These are phyloP conservation scores for California macrophylla DNA, from an alignment of 441 rosid species.

Conservation along the genomic window DNA sequence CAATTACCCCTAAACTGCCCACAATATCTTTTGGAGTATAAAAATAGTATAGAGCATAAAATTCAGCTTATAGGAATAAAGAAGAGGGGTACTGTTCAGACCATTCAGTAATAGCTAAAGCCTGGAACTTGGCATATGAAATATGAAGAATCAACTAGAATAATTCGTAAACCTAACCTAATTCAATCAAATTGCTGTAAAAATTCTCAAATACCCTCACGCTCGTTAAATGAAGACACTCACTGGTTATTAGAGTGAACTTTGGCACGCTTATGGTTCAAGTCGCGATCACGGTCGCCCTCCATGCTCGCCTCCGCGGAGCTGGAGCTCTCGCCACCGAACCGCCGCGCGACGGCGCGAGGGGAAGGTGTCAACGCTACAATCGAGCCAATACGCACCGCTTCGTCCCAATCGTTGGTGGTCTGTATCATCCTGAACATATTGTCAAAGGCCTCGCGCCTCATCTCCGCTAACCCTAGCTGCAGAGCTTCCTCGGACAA, in stretches of 20 bases:
- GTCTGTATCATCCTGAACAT: conserved; percentile 30
- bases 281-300: conserved; percentile 43
- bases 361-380: background rate
- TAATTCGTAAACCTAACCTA: background rate
- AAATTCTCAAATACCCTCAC: background rate
- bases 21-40: background rate
- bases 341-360: conserved; percentile 20
- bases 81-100: background rate
- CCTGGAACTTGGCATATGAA: background rate
- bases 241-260: conserved; percentile 44
- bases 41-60: background rate
- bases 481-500: conserved; percentile 18
- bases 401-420: conserved; percentile 24
- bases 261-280: conserved; percentile 71
- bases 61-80: background rate
- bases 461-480: conserved; percentile 15
- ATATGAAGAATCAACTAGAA: background rate
- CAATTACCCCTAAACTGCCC: background rate
- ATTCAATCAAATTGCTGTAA: background rate
- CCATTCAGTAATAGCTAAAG: background rate
- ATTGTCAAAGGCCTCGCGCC: conserved; percentile 26
- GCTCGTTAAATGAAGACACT: conserved; percentile 25
- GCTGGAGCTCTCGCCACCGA: conserved; percentile 49
- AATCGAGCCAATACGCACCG: conserved; percentile 13
- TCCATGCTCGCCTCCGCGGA: conserved; percentile 19